phyloP scores from a whole-genome alignment of 768 basidiomycete species.

The Cystobasidium ongulense region DNA sequence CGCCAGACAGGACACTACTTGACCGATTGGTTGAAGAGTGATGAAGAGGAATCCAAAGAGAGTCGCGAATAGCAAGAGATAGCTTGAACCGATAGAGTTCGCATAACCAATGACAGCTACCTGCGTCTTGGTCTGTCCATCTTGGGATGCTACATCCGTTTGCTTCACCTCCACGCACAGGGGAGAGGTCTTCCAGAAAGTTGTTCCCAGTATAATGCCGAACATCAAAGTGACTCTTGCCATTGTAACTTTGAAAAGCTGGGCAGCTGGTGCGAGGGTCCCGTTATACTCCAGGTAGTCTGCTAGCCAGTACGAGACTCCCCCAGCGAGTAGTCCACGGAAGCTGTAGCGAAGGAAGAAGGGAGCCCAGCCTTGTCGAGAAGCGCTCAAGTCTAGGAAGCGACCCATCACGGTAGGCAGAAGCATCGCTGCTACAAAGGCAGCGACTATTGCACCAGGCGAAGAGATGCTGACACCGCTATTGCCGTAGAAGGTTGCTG shows the following conservation, averaged over 20 bases:
- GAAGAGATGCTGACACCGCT: constrained; percentile 19
- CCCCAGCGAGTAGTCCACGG: constrained; percentile 55
- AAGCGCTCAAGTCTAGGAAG: constrained; percentile 59
- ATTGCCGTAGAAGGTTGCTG: constrained; percentile 68
- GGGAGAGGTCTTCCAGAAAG: constrained; percentile 65
- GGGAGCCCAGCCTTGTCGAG: constrained; percentile 64
- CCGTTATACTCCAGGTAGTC: constrained; percentile 54
- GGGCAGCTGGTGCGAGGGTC: constrained; percentile 37
- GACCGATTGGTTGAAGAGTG: constrained; percentile 70
- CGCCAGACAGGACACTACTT: constrained; percentile 62
- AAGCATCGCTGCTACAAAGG: constrained; percentile 54
- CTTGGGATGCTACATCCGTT: constrained; percentile 40
- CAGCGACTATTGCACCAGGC: constrained; percentile 48
- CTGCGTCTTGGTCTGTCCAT: constrained; percentile 45
- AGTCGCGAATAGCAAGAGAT: constrained; percentile 70
- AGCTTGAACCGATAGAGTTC: constrained; percentile 81
- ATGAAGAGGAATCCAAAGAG: constrained; percentile 56
- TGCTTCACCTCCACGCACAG: constrained; percentile 62
- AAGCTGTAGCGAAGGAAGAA: constrained; percentile 58
- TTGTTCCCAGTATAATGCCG: constrained; percentile 51
- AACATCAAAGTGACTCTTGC: constrained; percentile 54
- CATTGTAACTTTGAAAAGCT: constrained; percentile 48
- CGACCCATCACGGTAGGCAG: constrained; percentile 56
- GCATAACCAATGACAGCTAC: constrained; percentile 67
- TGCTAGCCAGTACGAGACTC: constrained; percentile 64